Percentiles rank a stretch among this genome's conserved stretches.
phyloP scores from a whole-genome alignment of 2,329 filamentous ascomycete species.

The Fusarium cicatricum region DNA sequence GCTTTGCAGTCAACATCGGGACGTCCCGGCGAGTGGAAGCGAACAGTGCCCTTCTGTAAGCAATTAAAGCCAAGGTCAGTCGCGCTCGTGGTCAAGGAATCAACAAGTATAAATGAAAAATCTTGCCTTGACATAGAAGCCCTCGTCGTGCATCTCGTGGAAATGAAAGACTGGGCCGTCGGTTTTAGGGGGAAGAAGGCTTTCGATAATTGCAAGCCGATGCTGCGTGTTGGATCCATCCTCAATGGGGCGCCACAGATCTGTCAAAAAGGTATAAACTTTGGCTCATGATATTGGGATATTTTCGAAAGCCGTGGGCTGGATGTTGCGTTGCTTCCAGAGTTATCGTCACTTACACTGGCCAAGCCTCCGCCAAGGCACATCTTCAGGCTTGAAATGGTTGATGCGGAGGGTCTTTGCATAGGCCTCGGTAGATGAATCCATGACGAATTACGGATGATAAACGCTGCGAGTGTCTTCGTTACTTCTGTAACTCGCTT shows the following conservation, averaged over 20 bases:
- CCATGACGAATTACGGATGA: slow-evolving; percentile 9
- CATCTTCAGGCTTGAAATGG: slow-evolving; percentile 34
- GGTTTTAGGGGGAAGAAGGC: slow-evolving; percentile 26
- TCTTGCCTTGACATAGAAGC: slow-evolving; percentile 32
- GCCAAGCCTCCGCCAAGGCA: slow-evolving; percentile 33
- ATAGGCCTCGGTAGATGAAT: slow-evolving; percentile 26
- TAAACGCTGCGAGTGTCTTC: too few relatives aligned
- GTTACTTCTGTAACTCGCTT: too few relatives aligned
- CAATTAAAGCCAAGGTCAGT: not conserved
- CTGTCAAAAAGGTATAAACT: not conserved
- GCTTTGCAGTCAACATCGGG: slow-evolving; percentile 33
- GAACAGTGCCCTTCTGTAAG: slow-evolving; percentile 31
- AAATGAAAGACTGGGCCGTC: slow-evolving; percentile 34
- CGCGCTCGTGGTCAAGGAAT: not conserved
- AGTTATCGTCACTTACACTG: slow-evolving; percentile 20
- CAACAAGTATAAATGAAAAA: not conserved
- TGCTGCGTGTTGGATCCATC: slow-evolving; percentile 35
- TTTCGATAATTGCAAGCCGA: slow-evolving; percentile 31
- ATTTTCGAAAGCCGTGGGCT: not conserved
- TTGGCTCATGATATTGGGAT: not conserved
- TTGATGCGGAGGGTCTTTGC: slow-evolving; percentile 30
- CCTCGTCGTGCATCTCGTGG: slow-evolving; percentile 37
- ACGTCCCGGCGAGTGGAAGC: slow-evolving; percentile 31
- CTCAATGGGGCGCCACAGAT: slow-evolving; percentile 33
- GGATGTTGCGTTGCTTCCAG: too few relatives aligned